Evolutionary conservation across 495 filamentous ascomycete species (phyloP), one percentile per base, ranked within the genome.

Genomic region (Penicillium goetzii): DNA sequence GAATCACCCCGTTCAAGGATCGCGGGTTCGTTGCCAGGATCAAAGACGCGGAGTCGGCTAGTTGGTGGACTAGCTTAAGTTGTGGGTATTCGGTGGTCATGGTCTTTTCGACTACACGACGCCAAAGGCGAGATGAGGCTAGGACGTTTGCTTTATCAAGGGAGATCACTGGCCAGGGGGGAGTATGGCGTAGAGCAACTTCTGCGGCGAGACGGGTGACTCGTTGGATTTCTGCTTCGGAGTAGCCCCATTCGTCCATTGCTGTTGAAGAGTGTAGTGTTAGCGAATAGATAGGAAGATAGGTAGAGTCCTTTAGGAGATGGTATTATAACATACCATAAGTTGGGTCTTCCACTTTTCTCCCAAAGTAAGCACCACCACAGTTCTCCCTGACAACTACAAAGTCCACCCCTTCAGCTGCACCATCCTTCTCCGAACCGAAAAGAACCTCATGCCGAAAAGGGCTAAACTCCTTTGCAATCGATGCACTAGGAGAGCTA

Each of bases 71-170:
- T 8, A 82, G 66, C 50, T 75, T 74, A 5, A 84, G 69, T 34
- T 82, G 73, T 8, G 82, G 81, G 54, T 82, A 84, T 67, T 84
- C 81, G 1, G 68, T 67, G 14, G 65, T 67, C 67, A 85, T 82
- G 2, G 76, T 76, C 61, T 79, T 73, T 15, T 77, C 72, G 11
- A 80, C 76, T 3, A 81, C 78, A 3, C 76, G 68, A 6, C 82
- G 71, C 82, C 81, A 84, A 11, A 84, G 72, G 2, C 81, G 73
- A n/a, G 77, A 79, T 14, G 73, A 79, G 14, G 82, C 81, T 6
- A 84, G 71, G 4, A 84, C 82, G 64, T 84, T 84, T 0, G 81
- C 82, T 59, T 84, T 84, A 65, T 84, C 82, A 25, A 77, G 70
- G 3, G 76, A 78, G 58, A 80, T 78, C 2, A 82, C 77, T 11